Conservation (phyloP, 495 filamentous ascomycete genomes). For the Tuber calosporum region DNA sequence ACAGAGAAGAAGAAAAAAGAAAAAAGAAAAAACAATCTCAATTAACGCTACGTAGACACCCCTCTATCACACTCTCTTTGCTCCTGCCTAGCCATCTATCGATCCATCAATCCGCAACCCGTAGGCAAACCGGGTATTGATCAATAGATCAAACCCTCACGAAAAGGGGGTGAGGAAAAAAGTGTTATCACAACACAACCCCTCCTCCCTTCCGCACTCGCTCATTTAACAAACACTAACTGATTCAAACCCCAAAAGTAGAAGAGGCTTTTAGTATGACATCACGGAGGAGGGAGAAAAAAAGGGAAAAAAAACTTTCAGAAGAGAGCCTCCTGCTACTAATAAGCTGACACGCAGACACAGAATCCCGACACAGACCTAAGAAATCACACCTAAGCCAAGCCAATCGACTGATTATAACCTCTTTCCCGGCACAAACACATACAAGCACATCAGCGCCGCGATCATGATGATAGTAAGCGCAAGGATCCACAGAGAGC, state of each 20-base stretch:
- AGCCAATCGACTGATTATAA: conserved; percentile 49
- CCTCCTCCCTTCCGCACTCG: not conserved
- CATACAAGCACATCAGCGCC: conserved; percentile 42
- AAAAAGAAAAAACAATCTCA: not conserved
- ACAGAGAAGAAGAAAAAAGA: too few species aligned
- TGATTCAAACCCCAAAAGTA: not conserved
- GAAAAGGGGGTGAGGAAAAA: not conserved
- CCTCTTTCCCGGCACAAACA: conserved; percentile 84
- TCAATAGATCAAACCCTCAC: not conserved
- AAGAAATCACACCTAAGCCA: not conserved
- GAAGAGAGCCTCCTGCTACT: not conserved
- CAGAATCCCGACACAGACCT: not conserved
- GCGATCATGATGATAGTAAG: conserved; percentile 58
- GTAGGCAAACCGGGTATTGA: not conserved
- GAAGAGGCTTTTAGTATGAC: not conserved
- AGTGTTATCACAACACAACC: not conserved
- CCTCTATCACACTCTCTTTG: not conserved
- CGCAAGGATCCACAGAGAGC: conserved; percentile 65
- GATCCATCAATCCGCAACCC: not conserved
- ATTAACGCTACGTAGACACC: not conserved
- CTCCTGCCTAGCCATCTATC: not conserved
- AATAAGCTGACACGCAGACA: not conserved
- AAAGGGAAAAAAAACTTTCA: not conserved
- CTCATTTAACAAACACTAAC: not conserved
- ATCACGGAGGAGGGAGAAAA: not conserved